These are phyloP conservation scores for Diaporthe batatas DNA, from an alignment of 2,329 filamentous ascomycete species.

Conservation along the genomic window DNA sequence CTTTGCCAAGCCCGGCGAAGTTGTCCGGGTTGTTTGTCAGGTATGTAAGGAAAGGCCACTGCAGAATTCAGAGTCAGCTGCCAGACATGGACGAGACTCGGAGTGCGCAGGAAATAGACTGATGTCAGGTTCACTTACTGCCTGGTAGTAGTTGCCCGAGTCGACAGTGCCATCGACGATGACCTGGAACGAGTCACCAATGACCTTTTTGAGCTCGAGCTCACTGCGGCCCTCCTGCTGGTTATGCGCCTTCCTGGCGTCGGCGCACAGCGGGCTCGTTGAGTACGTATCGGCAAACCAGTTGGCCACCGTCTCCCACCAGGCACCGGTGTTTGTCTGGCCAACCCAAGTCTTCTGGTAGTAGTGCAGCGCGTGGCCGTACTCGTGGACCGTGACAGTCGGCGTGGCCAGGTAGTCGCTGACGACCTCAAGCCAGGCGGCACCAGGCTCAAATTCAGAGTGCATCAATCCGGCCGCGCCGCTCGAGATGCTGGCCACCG, in stretches of 20 bases:
- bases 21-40: constrained; percentile 19
- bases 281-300: constrained; percentile 23
- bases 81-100: no score
- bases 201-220: constrained; percentile 18
- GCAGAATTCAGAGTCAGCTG: neutral
- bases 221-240: constrained; percentile 17
- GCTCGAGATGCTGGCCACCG: neutral
- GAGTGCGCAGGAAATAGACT: neutral
- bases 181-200: constrained; percentile 22
- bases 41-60: constrained; percentile 16
- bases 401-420: constrained; percentile 22
- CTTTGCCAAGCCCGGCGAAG: constrained; percentile 21
- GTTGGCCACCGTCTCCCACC: constrained; percentile 23
- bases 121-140: neutral
- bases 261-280: constrained; percentile 13
- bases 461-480: constrained; percentile 15
- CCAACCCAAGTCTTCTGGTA: constrained; percentile 19
- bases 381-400: constrained; percentile 18
- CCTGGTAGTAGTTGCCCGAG: constrained; percentile 20
- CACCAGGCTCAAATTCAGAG: neutral
- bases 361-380: constrained; percentile 24
- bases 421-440: constrained; percentile 21
- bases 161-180: constrained; percentile 14
- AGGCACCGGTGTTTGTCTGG: constrained; percentile 9
- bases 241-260: constrained; percentile 9